A percentile compares a stretch with the other conserved stretches of the same genome.
Conservation (phyloP, 1,139 yeast species). For the Lizanozyma gosingica region DNA sequence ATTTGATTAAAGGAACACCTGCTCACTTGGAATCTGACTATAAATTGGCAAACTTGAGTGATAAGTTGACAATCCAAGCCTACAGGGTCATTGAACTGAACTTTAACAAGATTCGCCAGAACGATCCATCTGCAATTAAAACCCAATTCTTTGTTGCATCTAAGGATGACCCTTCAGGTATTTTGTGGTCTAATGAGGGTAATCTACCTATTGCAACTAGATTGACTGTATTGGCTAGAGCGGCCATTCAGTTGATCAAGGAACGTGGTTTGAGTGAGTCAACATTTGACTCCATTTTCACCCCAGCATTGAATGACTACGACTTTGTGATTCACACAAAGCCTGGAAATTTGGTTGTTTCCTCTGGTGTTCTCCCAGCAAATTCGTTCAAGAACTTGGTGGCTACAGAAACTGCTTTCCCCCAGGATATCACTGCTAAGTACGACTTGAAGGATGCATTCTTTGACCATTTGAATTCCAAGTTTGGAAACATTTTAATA, state of each 20-base stretch:
- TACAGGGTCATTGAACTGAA: slow-evolving; percentile 55
- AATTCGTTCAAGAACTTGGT: slow-evolving; percentile 57
- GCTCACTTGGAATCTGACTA: slow-evolving; percentile 17
- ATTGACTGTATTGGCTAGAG: slow-evolving; percentile 78
- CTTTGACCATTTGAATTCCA: slow-evolving; percentile 46
- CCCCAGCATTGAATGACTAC: slow-evolving; percentile 77
- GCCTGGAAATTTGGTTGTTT: slow-evolving; percentile 28
- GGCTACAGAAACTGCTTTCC: slow-evolving; percentile 29
- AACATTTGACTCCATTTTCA: slow-evolving; percentile 51
- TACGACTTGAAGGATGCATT: slow-evolving; percentile 51
- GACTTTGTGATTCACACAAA: slow-evolving; percentile 65
- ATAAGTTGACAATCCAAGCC: slow-evolving; percentile 52
- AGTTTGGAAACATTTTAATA: slow-evolving; percentile 47
- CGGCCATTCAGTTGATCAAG: slow-evolving; percentile 50
- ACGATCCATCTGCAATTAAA: slow-evolving; percentile 74
- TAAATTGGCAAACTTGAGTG: slow-evolving; percentile 38
- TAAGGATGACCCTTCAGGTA: slow-evolving; percentile 75
- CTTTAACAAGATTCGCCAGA: slow-evolving; percentile 57
- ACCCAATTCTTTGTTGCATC: slow-evolving; percentile 80
- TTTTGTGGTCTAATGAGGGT: slow-evolving; percentile 65
- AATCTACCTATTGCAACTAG: slow-evolving; percentile 79
- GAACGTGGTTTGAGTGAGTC: slow-evolving; percentile 34
- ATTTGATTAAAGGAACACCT: slow-evolving; percentile 38
- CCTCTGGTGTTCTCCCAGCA: slow-evolving; percentile 49
- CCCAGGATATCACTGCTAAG: slow-evolving; percentile 35